These are phyloP conservation scores for Cercophora sp. DNA, from an alignment of 495 filamentous ascomycete species.

Conservation along the genomic window DNA sequence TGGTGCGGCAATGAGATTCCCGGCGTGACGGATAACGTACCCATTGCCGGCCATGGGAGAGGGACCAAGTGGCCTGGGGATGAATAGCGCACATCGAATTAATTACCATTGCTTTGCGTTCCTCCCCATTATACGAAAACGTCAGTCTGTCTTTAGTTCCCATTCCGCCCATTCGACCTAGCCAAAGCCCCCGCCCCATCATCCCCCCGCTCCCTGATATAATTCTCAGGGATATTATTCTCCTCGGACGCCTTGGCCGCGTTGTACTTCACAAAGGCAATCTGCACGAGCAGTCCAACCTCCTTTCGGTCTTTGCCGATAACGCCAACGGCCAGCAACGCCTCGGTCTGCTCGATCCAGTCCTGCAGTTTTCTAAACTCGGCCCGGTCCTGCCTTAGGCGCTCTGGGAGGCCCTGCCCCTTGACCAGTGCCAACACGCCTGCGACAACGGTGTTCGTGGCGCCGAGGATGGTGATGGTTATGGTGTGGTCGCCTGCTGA, in stretches of 20 bases:
- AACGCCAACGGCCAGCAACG: conserved; percentile 35
- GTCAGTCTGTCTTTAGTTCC: background rate
- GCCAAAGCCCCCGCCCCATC: background rate
- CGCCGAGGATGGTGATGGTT: conserved; percentile 43
- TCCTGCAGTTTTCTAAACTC: conserved; percentile 40
- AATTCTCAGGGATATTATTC: conserved; percentile 41
- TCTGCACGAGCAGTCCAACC: conserved; percentile 41
- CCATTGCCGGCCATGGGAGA: conserved; percentile 10
- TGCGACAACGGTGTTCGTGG: conserved; percentile 47
- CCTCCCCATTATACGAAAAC: background rate
- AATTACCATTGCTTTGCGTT: background rate
- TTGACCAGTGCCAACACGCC: conserved; percentile 46
- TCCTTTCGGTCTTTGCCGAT: conserved; percentile 42
- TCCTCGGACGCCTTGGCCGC: conserved; percentile 40
- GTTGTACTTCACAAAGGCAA: conserved; percentile 43
- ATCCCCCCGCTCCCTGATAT: conserved; percentile 21
- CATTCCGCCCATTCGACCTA: background rate
- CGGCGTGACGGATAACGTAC: conserved; percentile 29
- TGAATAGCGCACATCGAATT: background rate
- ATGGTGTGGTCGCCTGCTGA: conserved; percentile 32
- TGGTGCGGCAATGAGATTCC: conserved; percentile 34
- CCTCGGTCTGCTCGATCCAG: conserved; percentile 37
- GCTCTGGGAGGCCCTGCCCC: conserved; percentile 40
- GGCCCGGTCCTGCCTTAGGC: conserved; percentile 38
- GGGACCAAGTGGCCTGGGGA: conserved; percentile 6